Percentiles rank a stretch among this genome's conserved stretches.
Conservation (phyloP, 345 rosid genomes). For the Aurinia saxatilis region DNA sequence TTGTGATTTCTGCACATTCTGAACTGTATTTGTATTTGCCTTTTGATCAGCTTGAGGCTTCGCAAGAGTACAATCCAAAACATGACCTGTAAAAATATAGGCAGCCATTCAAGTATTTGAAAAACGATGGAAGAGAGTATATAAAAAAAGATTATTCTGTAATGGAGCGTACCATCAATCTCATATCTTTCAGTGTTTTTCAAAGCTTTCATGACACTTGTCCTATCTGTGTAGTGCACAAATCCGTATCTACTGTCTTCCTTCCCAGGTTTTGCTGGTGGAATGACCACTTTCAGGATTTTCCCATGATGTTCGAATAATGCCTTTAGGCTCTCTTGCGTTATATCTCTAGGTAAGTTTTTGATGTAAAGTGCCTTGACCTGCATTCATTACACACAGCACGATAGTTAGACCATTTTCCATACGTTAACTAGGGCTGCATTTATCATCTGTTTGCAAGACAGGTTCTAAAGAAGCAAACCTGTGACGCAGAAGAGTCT, state of each 20-base stretch:
- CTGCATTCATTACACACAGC: slow-evolving; percentile 31
- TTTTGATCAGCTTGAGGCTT: slow-evolving; percentile 92
- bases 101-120: not conserved
- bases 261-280: slow-evolving; percentile 81
- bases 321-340: slow-evolving; percentile 62
- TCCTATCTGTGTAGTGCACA: slow-evolving; percentile 90
- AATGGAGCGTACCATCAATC: slow-evolving; percentile 55
- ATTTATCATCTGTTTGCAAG: not conserved
- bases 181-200: slow-evolving; percentile 84
- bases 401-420: not conserved
- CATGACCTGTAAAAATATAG: slow-evolving; percentile 47
- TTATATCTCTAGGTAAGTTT: slow-evolving; percentile 74
- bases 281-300: slow-evolving; percentile 73
- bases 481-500: slow-evolving; percentile 73
- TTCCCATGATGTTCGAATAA: slow-evolving; percentile 81
- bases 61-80: slow-evolving; percentile 86
- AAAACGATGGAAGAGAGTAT: not conserved
- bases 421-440: not conserved
- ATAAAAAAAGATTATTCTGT: not conserved
- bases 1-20: slow-evolving; percentile 47
- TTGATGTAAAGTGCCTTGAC: slow-evolving; percentile 88
- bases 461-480: slow-evolving; percentile 21
- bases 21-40: slow-evolving; percentile 31
- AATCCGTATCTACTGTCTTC: slow-evolving; percentile 85
- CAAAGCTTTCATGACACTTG: slow-evolving; percentile 78